Base-by-base conservation (phyloP, 2,329 filamentous ascomycete species). In the Aspergillus sp. region DNA sequence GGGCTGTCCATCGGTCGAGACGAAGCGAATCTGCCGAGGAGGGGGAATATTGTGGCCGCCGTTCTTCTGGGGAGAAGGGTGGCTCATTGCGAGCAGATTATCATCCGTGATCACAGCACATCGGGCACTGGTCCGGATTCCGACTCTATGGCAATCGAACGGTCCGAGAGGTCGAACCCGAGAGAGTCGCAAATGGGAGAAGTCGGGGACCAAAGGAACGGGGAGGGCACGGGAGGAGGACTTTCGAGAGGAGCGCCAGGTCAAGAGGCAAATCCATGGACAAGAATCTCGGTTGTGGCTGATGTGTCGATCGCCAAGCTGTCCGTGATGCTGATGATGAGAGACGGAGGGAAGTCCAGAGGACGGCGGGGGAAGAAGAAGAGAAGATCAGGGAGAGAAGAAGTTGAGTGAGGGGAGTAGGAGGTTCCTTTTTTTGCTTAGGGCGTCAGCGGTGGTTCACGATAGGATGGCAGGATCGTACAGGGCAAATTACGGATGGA, bases 1-100 rank as follows among this genome's bases (percentile, higher is more conserved):
- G 45, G 89, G 89, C 59, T 89, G 87, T 57, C 89, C 88, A 73
- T 91, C 88, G 64, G 87, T 91, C 59, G 90, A 88, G 62, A 93
- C 88, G 70, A 92, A 93, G 62, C 88, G 87, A 61, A 90, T 89
- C 64, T 76, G 76, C 52, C 72, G 63, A 45, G 67, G 64, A 50
- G 60, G 62, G 50, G 64, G 58, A 58, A 63, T 54, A 61, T 57
- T 65, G 58, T 62, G 66, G 61, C 63, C 64, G 56, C 58, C 61
- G 54, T 71, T 72, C 62, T 67, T 68, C 61, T 64, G 64, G 50
- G 70, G 63, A 64, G 70, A 71, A 63, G 66, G 64, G 51, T 60
- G 61, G 68, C 70, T 72, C 70, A 73, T 73, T 55, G 64, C 70
- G 68, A 72, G 68, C 70, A 60, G 60, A 44, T 58, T 47, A 44